Conservation (phyloP, 192 early-diverging fungal species). For the Lunasporangiospora selenospora region DNA sequence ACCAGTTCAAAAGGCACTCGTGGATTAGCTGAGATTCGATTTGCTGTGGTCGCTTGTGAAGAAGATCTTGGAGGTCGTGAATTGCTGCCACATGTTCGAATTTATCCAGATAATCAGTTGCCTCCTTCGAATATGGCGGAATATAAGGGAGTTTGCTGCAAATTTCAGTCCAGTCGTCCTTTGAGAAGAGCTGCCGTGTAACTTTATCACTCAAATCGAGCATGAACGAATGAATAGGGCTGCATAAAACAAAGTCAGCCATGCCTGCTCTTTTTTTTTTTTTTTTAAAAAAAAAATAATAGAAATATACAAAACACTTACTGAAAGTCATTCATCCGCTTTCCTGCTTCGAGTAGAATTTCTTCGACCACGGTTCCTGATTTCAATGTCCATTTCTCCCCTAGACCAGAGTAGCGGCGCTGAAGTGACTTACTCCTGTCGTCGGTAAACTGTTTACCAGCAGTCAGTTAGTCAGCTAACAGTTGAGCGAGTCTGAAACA, state of each 20-base stretch:
- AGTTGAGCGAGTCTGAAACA: background rate
- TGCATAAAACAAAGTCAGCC: constrained; percentile 15
- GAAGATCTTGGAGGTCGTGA: constrained; percentile 10
- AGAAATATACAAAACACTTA: background rate
- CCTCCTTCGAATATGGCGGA: constrained; percentile 20
- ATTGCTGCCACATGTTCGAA: constrained; percentile 9
- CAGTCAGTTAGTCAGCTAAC: constrained; percentile 2
- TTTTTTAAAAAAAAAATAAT: background rate
- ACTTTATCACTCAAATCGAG: constrained; percentile 18
- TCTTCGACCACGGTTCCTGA: constrained; percentile 27
- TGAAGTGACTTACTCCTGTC: constrained; percentile 10
- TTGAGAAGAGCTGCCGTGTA: constrained; percentile 19
- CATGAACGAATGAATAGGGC: constrained; percentile 25
- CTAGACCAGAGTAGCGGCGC: constrained; percentile 16
- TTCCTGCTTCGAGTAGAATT: constrained; percentile 6
- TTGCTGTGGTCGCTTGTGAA: constrained; percentile 12
- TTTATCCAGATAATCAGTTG: constrained; percentile 23
- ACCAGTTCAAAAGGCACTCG: constrained; percentile 28
- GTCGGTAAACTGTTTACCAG: constrained; percentile 9
- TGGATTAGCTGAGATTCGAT: constrained; percentile 20
- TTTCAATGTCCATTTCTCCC: constrained; percentile 15
- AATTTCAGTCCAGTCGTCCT: constrained; percentile 24
- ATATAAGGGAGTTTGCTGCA: constrained; percentile 11
- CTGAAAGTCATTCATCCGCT: constrained; percentile 11
- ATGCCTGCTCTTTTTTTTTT: too few relatives aligned